Evolutionary conservation across 306 rosid genomes (phyloP).

Genomic region (Crotalaria pallida): DNA sequence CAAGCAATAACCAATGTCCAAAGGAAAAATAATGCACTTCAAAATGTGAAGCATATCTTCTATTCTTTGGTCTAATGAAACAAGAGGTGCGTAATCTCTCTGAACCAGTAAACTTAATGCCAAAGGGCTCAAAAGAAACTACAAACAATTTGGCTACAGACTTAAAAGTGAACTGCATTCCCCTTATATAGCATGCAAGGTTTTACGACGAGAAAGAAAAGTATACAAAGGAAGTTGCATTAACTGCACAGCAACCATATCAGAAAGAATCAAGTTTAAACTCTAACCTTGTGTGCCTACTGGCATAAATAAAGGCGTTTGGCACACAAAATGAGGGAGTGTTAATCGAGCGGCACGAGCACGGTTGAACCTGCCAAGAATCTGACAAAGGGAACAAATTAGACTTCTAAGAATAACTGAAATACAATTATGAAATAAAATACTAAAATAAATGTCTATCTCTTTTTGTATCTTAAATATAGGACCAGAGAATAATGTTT

Average conservation of each 20-base stretch:
- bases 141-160: not conserved
- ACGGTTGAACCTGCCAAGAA: slow-evolving; percentile 84
- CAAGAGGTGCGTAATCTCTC: not conserved
- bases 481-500: not conserved
- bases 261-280: slow-evolving; percentile 1
- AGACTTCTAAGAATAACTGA: not conserved
- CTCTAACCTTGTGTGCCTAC: slow-evolving; percentile 91
- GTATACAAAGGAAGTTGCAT: not conserved
- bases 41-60: not conserved
- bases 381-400: slow-evolving; percentile 34
- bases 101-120: not conserved
- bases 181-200: not conserved
- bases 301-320: slow-evolving; percentile 96
- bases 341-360: slow-evolving; percentile 84
- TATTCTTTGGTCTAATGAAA: not conserved
- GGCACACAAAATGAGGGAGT: slow-evolving; percentile 74
- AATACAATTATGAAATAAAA: not conserved
- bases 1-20: slow-evolving; percentile 4
- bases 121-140: not conserved
- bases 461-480: too few relatives aligned
- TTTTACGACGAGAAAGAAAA: not conserved
- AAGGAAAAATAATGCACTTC: not conserved
- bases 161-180: not conserved
- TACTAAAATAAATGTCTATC: not conserved
- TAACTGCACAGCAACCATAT: not conserved